Conservation (phyloP, 1,284 basidiomycete genomes). For the Takashimella koratensis region DNA sequence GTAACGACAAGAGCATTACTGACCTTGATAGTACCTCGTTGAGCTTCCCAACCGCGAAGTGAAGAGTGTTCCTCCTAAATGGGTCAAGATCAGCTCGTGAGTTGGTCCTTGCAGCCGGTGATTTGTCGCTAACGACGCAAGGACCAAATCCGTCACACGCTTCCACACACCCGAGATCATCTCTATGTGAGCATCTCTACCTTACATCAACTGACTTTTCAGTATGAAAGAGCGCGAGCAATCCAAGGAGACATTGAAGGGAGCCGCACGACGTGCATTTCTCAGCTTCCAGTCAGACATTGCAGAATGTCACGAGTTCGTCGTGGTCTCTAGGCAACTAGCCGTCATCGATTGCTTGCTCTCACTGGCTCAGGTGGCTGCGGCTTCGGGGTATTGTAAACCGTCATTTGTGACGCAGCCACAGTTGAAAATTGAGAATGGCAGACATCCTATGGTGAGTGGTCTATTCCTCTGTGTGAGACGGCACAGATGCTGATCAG, state of each 20-base stretch:
- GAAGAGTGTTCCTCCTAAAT: slow-evolving; percentile 69
- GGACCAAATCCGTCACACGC: slow-evolving; percentile 71
- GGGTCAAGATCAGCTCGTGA: slow-evolving; percentile 74
- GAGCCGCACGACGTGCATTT: slow-evolving; percentile 64
- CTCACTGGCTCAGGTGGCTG: slow-evolving; percentile 42
- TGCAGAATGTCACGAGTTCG: slow-evolving; percentile 62
- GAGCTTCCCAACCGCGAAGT: slow-evolving; percentile 72
- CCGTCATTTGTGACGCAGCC: slow-evolving; percentile 64
- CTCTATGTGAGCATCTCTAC: slow-evolving; percentile 48
- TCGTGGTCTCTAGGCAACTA: slow-evolving; percentile 69
- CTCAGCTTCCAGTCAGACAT: slow-evolving; percentile 66
- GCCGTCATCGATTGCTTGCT: slow-evolving; percentile 58
- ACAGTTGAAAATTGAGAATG: slow-evolving; percentile 48
- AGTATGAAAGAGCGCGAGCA: slow-evolving; percentile 68
- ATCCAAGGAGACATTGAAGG: slow-evolving; percentile 68
- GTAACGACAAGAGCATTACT: no score
- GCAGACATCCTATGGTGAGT: slow-evolving; percentile 69
- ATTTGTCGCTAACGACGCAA: slow-evolving; percentile 39
- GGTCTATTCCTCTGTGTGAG: slow-evolving; percentile 59
- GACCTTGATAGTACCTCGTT: slow-evolving; percentile 60
- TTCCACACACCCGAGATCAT: slow-evolving; percentile 75
- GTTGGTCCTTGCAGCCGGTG: slow-evolving; percentile 5
- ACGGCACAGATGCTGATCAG: slow-evolving; percentile 60
- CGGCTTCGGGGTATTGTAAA: slow-evolving; percentile 57
- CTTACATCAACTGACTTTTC: not conserved